Conservation (phyloP, 176 grass and related monocot species). For the Eremochloa ophiuroides region DNA sequence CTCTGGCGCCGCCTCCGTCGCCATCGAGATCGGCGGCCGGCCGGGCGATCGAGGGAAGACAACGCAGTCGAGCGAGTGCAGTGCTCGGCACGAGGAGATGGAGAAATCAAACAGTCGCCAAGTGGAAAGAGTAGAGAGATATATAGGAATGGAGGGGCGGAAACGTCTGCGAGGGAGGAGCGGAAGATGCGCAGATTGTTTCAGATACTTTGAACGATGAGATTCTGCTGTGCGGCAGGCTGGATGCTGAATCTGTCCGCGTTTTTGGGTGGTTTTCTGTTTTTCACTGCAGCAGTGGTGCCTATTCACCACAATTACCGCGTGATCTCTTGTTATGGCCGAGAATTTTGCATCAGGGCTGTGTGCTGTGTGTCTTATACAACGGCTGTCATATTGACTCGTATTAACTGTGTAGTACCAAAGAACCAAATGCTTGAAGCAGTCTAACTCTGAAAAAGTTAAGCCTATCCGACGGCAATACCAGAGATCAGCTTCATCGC, state of each 20-base stretch:
- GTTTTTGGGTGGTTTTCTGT: not conserved
- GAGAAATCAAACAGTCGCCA: conserved; percentile 18
- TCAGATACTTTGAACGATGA: not conserved
- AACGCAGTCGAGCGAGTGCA: not conserved
- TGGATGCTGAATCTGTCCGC: conserved; percentile 17
- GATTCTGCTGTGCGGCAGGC: conserved; percentile 15
- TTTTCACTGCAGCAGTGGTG: not conserved
- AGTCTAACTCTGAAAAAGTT: not conserved
- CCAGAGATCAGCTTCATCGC: not conserved
- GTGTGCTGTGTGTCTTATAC: not conserved
- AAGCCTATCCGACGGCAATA: not conserved
- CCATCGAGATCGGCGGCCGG: conserved; percentile 11
- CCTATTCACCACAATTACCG: not conserved
- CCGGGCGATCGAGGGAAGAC: not conserved
- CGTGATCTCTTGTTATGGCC: not conserved
- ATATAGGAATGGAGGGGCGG: conserved; percentile 21
- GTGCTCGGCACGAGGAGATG: not conserved
- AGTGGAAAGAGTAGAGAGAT: not conserved
- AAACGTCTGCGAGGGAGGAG: conserved; percentile 8
- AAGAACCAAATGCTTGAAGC: not conserved
- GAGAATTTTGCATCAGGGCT: not conserved
- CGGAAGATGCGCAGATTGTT: conserved; percentile 23
- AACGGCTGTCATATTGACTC: not conserved
- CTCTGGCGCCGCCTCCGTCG: conserved; percentile 47
- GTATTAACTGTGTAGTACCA: not conserved